Conservation (phyloP, 495 filamentous ascomycete species). For the Aspergillus saccharolyticus region DNA sequence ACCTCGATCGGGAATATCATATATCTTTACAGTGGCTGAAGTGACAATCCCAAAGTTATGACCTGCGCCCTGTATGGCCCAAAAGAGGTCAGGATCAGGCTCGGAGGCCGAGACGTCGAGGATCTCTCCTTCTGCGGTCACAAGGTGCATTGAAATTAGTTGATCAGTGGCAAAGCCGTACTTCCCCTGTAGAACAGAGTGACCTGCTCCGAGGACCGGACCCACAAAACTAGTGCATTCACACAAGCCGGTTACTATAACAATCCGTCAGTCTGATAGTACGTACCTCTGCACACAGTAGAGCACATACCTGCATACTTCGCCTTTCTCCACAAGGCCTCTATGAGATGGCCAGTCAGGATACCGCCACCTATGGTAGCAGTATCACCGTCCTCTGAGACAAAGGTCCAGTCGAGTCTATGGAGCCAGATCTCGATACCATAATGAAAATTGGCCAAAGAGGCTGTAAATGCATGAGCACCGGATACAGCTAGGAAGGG, state of each 20-base stretch:
- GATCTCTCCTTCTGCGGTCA: background rate
- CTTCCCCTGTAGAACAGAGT: background rate
- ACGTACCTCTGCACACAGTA: background rate
- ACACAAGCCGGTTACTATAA: conserved; percentile 47
- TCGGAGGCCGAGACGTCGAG: background rate
- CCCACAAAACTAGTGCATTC: conserved; percentile 53
- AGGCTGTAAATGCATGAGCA: conserved; percentile 40
- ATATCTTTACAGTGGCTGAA: background rate
- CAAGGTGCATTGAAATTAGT: background rate
- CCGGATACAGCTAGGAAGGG: conserved; percentile 49
- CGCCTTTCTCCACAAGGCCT: conserved; percentile 27
- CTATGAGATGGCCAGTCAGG: conserved; percentile 25
- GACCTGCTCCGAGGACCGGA: conserved; percentile 28
- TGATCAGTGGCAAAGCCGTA: background rate
- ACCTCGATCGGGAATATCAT: background rate
- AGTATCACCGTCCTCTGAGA: conserved; percentile 40
- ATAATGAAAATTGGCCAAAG: conserved; percentile 36
- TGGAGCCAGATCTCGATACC: conserved; percentile 47
- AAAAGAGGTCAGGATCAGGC: background rate
- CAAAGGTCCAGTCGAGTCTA: conserved; percentile 35
- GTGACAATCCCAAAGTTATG: conserved; percentile 1
- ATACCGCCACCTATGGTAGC: conserved; percentile 50
- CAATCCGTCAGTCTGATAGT: background rate
- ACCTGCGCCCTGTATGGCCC: background rate
- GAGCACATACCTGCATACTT: conserved; percentile 14